A percentile compares a stretch with the other conserved stretches of the same genome.
Conservation (phyloP, 768 basidiomycete genomes). For the Botryobasidium botryosum region DNA sequence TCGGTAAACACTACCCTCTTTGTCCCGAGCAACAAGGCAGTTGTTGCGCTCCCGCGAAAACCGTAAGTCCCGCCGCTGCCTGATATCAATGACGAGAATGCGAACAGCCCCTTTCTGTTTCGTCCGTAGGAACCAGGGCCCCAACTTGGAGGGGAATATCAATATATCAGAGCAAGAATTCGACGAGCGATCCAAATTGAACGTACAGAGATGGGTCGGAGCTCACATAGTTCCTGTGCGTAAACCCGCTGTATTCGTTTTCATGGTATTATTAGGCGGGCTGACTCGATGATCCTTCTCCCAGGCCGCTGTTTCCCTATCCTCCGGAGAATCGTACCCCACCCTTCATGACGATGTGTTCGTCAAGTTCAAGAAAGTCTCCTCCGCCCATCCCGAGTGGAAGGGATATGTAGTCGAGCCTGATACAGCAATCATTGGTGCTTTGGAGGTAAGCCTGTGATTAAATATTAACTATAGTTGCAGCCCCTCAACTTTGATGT, state of each 20-base stretch:
- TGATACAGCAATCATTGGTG: no score
- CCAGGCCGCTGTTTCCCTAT: neutral
- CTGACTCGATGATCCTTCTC: neutral
- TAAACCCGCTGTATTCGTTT: conserved; percentile 15
- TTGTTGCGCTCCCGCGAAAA: conserved; percentile 63
- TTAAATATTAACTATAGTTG: no score
- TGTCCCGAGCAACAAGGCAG: conserved; percentile 76
- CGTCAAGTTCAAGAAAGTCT: conserved; percentile 29
- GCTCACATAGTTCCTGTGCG: conserved; percentile 80
- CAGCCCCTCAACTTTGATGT: no score
- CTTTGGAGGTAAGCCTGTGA: no score
- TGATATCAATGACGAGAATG: no score
- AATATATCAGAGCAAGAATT: conserved; percentile 51
- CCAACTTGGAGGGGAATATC: conserved; percentile 18
- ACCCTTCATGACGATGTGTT: conserved; percentile 45
- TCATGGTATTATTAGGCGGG: neutral
- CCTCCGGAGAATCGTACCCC: neutral
- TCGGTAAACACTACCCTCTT: conserved; percentile 37
- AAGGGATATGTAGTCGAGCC: neutral
- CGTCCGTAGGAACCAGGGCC: conserved; percentile 16
- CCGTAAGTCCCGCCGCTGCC: conserved; percentile 40
- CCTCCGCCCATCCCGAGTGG: neutral
- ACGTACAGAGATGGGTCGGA: conserved; percentile 66
- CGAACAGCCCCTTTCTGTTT: no score
- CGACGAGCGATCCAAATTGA: conserved; percentile 38